Conservation (phyloP, 225 moss, liverwort and hornwort genomes). For the Sphagnum contortum region DNA sequence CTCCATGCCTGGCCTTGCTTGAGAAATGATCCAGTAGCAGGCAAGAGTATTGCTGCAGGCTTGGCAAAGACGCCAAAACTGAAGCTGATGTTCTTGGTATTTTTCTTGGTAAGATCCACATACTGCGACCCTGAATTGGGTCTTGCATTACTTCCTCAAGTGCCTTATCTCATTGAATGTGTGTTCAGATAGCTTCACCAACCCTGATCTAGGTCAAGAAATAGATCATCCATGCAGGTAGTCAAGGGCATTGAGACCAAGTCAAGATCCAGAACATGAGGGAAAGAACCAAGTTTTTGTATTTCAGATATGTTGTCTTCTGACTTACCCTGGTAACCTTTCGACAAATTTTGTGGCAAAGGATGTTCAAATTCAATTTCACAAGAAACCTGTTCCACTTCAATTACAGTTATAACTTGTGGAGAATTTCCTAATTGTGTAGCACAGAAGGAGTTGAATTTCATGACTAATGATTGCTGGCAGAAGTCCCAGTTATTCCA, state of each 20-base stretch:
- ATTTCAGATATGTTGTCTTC: neutral
- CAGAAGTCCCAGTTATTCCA: conserved; percentile 11
- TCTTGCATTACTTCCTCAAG: neutral
- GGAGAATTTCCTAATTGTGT: neutral
- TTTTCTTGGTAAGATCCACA: conserved; percentile 59
- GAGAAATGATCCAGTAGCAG: conserved; percentile 58
- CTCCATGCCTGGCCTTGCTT: conserved; percentile 64
- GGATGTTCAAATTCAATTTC: too few species aligned
- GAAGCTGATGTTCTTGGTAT: conserved; percentile 15
- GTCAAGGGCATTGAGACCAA: neutral
- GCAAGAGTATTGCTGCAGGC: conserved; percentile 7
- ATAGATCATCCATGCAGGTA: neutral
- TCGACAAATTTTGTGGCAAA: too few species aligned
- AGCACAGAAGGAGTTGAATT: conserved; percentile 11
- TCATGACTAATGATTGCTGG: neutral
- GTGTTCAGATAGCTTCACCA: neutral
- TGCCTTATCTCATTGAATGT: conserved; percentile 11
- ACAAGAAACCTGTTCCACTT: too few species aligned
- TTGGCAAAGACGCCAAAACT: conserved; percentile 1
- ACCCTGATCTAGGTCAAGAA: neutral
- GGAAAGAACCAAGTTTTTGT: neutral
- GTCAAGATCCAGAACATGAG: neutral
- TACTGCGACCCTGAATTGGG: conserved; percentile 38
- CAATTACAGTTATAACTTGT: neutral
- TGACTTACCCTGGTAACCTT: too few species aligned